Evolutionary conservation across 1,284 basidiomycete species (phyloP).

Genomic region (Kwoniella shivajii): DNA sequence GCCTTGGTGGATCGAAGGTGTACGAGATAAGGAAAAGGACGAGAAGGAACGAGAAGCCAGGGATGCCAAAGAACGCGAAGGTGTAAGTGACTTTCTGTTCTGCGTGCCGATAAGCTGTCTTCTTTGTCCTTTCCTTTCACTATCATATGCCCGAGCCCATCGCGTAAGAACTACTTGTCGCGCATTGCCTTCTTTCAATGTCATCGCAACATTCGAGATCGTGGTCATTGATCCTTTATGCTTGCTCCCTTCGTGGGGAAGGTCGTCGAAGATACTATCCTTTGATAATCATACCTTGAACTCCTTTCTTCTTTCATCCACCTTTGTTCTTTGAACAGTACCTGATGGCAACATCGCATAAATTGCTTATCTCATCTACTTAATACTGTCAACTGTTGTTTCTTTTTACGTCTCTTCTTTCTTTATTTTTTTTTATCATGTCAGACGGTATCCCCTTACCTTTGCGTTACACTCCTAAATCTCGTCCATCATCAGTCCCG

Average conservation of each 20-base stretch:
- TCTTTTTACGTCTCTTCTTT: neutral
- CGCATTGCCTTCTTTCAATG: neutral
- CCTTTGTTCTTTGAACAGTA: conserved; percentile 17
- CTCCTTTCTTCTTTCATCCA: conserved; percentile 10
- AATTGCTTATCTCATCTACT: neutral
- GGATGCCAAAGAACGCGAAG: conserved; percentile 30
- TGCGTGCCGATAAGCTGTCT: conserved; percentile 1
- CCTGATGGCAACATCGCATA: neutral
- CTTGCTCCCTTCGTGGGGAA: conserved; percentile 1
- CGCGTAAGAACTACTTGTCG: conserved; percentile 5
- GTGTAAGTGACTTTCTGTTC: conserved; percentile 25
- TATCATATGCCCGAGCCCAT: neutral
- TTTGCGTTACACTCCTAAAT: conserved; percentile 11
- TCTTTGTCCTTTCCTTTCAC: neutral
- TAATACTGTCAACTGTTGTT: neutral
- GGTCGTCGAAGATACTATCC: conserved; percentile 7
- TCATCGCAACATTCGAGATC: too few species aligned
- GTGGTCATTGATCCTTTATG: conserved; percentile 6
- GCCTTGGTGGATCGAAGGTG: conserved; percentile 47
- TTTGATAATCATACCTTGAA: conserved; percentile 1
- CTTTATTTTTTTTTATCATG: conserved; percentile 15
- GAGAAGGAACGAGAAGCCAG: conserved; percentile 24
- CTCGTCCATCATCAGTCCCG: conserved; percentile 21
- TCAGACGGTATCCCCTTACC: conserved; percentile 25
- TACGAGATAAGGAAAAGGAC: conserved; percentile 21